These are phyloP conservation scores for Penicillium paneum DNA, from an alignment of 2,329 filamentous ascomycete species.

Conservation along the genomic window DNA sequence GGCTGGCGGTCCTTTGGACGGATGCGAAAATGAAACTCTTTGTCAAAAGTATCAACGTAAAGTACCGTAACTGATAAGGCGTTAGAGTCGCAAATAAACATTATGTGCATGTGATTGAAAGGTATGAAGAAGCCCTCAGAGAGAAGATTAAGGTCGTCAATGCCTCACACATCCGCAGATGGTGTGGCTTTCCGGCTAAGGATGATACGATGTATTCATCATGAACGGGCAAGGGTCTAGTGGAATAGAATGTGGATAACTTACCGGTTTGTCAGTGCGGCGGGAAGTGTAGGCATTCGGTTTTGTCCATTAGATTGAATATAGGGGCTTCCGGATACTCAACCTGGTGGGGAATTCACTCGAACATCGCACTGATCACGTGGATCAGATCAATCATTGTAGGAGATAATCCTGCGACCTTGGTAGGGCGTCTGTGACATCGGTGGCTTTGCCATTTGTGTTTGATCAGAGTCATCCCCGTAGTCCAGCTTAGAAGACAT, in stretches of 20 bases:
- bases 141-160: conserved; percentile 48
- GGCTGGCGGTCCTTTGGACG: not conserved
- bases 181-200: conserved; percentile 73
- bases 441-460: not conserved
- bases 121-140: conserved; percentile 30
- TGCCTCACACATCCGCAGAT: conserved; percentile 39
- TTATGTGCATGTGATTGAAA: not conserved
- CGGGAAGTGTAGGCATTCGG: no score
- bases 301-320: not conserved
- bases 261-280: conserved; percentile 4
- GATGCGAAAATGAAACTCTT: not conserved
- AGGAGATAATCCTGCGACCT: conserved; percentile 37
- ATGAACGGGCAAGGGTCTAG: conserved; percentile 43
- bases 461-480: conserved; percentile 17
- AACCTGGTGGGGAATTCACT: not conserved
- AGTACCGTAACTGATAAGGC: not conserved
- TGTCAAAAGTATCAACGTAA: not conserved
- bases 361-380: not conserved
- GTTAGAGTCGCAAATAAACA: not conserved
- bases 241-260: conserved; percentile 8
- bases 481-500: conserved; percentile 48
- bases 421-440: conserved; percentile 14
- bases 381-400: conserved; percentile 32
- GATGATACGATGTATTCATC: conserved; percentile 91
- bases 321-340: not conserved